Percentiles rank a stretch among this genome's conserved stretches.
Conservation (phyloP, 192 early-diverging fungal genomes). For the Coemansia sp. region DNA sequence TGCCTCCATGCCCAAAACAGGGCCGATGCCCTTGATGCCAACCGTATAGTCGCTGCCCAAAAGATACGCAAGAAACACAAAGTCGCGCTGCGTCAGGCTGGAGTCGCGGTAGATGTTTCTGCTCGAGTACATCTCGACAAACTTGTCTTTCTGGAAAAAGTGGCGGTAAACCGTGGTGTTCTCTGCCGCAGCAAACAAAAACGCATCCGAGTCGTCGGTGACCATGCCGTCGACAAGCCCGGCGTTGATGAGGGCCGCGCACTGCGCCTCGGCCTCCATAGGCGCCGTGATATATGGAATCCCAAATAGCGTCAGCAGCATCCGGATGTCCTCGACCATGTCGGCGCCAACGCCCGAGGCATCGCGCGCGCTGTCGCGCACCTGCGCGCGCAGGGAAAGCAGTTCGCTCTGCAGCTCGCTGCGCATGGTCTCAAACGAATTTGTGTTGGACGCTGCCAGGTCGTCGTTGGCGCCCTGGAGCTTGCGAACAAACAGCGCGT, state of each 20-base stretch:
- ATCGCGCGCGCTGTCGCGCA: constrained; percentile 33
- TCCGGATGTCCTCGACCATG: constrained; percentile 57
- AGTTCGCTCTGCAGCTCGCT: constrained; percentile 34
- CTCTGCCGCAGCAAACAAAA: constrained; percentile 79
- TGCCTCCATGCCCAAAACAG: constrained; percentile 87
- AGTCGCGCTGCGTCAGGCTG: constrained; percentile 61
- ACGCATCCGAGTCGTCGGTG: constrained; percentile 96
- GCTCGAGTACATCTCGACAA: constrained; percentile 78
- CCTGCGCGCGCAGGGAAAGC: constrained; percentile 25
- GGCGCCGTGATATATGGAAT: constrained; percentile 90
- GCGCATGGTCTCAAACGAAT: constrained; percentile 19
- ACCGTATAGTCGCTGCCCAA: constrained; percentile 97
- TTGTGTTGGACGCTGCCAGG: background rate
- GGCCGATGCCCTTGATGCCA: constrained; percentile 83
- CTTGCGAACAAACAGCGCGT: constrained; percentile 57
- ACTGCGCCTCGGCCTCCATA: constrained; percentile 98
- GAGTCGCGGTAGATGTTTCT: constrained; percentile 65
- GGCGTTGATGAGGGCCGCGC: constrained; percentile 63
- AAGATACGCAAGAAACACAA: constrained; percentile 83
- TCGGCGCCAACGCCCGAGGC: constrained; percentile 36
- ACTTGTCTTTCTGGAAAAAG: constrained; percentile 88
- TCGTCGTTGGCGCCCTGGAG: constrained; percentile 14
- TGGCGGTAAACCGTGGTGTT: constrained; percentile 73
- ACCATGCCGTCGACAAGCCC: constrained; percentile 88
- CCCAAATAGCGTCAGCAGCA: constrained; percentile 86